These are phyloP conservation scores for Boletellus emodensis DNA, from an alignment of 768 basidiomycete species.

Conservation along the genomic window DNA sequence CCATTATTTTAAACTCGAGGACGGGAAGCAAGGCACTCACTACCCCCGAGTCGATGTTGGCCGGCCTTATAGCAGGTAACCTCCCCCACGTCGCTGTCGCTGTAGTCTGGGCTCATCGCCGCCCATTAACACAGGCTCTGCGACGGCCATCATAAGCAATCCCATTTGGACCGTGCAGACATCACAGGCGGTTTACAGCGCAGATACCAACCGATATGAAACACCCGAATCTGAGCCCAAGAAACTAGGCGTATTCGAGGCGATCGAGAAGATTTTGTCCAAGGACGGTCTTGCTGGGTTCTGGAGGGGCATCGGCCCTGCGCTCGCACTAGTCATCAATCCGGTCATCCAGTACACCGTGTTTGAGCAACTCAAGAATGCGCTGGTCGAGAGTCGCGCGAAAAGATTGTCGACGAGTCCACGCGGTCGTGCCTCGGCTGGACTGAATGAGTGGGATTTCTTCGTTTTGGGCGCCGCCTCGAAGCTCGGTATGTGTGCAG, in stretches of 20 bases:
- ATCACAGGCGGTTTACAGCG: conserved; percentile 70
- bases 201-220: conserved; percentile 33
- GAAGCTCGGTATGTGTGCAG: conserved; percentile 61
- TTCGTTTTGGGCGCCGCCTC: conserved; percentile 94
- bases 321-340: conserved; percentile 90
- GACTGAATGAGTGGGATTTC: conserved; percentile 81
- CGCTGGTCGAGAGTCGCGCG: conserved; percentile 61
- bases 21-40: conserved; percentile 64
- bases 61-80: conserved; percentile 81
- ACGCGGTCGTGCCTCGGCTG: conserved; percentile 39
- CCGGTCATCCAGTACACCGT: conserved; percentile 91
- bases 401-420: conserved; percentile 47
- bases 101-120: neutral
- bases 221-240: conserved; percentile 39
- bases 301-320: conserved; percentile 91
- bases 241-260: conserved; percentile 64
- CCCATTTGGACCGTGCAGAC: conserved; percentile 98
- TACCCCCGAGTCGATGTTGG: conserved; percentile 86
- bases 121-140: conserved; percentile 54
- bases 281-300: conserved; percentile 77
- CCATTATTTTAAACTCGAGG: conserved; percentile 51
- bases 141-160: conserved; percentile 85
- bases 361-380: conserved; percentile 93
- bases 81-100: neutral
- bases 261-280: conserved; percentile 61